A percentile compares a stretch with the other conserved stretches of the same genome.
These are phyloP conservation scores for Mucor velutinosus DNA, from an alignment of 371 early-diverging fungal species.

Conservation along the genomic window DNA sequence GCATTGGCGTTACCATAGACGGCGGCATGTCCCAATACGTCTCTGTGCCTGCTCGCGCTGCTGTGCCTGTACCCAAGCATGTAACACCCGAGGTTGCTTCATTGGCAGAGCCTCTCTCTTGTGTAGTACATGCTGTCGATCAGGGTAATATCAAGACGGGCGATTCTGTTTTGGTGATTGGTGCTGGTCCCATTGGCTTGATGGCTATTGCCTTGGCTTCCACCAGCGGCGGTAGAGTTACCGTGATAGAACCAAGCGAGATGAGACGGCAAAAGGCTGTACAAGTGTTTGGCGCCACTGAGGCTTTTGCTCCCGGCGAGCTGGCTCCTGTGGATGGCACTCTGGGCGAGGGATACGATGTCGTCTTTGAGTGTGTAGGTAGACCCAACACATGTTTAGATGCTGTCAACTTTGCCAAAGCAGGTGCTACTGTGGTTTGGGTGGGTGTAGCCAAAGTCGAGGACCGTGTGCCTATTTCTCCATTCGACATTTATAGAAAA, in stretches of 20 bases:
- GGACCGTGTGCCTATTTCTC: conserved; percentile 47
- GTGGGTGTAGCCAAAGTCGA: conserved; percentile 59
- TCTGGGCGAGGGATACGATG: conserved; percentile 53
- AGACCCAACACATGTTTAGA: conserved; percentile 48
- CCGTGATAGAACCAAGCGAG: conserved; percentile 51
- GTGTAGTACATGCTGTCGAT: conserved; percentile 61
- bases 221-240: conserved; percentile 47
- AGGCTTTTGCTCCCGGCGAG: conserved; percentile 33
- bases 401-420: conserved; percentile 51
- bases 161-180: conserved; percentile 49
- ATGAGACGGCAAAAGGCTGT: conserved; percentile 44
- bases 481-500: conserved; percentile 57
- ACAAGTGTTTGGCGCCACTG: conserved; percentile 43
- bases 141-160: conserved; percentile 51
- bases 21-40: conserved; percentile 65
- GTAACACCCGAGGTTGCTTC: conserved; percentile 53
- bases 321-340: conserved; percentile 42
- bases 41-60: conserved; percentile 46
- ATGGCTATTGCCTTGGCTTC: conserved; percentile 50
- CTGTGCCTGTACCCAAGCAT: conserved; percentile 37
- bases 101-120: conserved; percentile 61
- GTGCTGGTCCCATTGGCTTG: conserved; percentile 61
- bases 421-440: conserved; percentile 59
- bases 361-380: conserved; percentile 63
- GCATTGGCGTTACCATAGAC: conserved; percentile 55